Evolutionary conservation across 2,329 filamentous ascomycete species (phyloP).

Genomic region (Neurospora sp.): DNA sequence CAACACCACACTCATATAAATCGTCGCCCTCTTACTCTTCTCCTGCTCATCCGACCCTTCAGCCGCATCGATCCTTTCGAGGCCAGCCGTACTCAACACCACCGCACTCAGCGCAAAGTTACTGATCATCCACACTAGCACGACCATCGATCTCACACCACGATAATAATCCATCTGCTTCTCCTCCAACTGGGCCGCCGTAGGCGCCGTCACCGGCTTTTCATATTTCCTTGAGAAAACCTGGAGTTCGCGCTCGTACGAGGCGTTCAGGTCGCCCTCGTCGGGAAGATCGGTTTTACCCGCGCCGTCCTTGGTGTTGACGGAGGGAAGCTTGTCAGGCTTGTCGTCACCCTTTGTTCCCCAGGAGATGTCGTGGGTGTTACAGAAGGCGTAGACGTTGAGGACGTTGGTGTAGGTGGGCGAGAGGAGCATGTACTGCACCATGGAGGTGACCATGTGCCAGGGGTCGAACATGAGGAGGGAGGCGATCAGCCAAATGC

Average conservation of each 20-base stretch:
- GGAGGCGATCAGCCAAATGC: slow-evolving; percentile 85
- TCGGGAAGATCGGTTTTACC: slow-evolving; percentile 95
- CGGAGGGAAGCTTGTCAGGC: slow-evolving; percentile 77
- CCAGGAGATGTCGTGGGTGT: slow-evolving; percentile 96
- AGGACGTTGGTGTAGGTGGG: slow-evolving; percentile 97
- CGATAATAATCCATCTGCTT: slow-evolving; percentile 98
- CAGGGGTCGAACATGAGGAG: slow-evolving; percentile 95
- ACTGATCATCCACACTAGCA: slow-evolving; percentile 91
- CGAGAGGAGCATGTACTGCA: slow-evolving; percentile 90
- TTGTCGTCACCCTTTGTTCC: slow-evolving; percentile 98
- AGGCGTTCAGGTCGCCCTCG: slow-evolving; percentile 87
- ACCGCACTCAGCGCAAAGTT: slow-evolving; percentile 83
- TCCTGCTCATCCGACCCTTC: slow-evolving; percentile 30
- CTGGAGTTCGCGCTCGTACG: slow-evolving; percentile 78
- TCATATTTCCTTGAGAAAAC: slow-evolving; percentile 67
- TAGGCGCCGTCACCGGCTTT: slow-evolving; percentile 54
- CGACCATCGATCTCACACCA: slow-evolving; percentile 84
- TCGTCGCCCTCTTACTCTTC: slow-evolving; percentile 49
- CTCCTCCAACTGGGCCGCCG: slow-evolving; percentile 50
- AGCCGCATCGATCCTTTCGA: slow-evolving; percentile 53
- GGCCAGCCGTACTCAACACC: slow-evolving; percentile 75
- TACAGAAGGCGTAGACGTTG: slow-evolving; percentile 98
- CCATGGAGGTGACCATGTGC: slow-evolving; percentile 96
- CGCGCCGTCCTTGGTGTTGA: slow-evolving; percentile 75
- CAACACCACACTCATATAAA: slow-evolving; percentile 79